Percentiles rank a stretch among this genome's conserved stretches.
Evolutionary conservation across 169 alveolate genomes (phyloP).

Genomic region (Plasmodium gaboni): DNA sequence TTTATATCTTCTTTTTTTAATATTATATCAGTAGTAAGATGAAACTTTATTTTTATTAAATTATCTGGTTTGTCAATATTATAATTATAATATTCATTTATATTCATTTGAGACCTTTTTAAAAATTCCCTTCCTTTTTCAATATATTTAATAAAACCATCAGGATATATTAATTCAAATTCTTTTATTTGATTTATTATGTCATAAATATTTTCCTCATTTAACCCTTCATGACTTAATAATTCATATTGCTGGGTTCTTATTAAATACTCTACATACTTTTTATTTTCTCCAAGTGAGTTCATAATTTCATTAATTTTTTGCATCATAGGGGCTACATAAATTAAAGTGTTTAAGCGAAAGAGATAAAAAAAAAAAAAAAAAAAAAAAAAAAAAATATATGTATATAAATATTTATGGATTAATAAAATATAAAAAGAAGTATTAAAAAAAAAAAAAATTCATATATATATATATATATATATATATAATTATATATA

Average conservation of each 20-base stretch:
- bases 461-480: too few relatives aligned
- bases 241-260: constrained; percentile 33
- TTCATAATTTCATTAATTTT: constrained; percentile 23
- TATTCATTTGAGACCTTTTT: constrained; percentile 33
- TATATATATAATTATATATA: too few relatives aligned
- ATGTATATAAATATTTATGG: neutral
- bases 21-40: neutral
- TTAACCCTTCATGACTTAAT: constrained; percentile 43
- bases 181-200: constrained; percentile 56
- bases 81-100: constrained; percentile 76
- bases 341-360: neutral
- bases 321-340: constrained; percentile 2
- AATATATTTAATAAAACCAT: constrained; percentile 89
- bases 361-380: neutral
- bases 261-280: constrained; percentile 19
- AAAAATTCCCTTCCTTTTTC: constrained; percentile 88
- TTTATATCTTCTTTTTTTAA: too few relatives aligned
- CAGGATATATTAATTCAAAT: constrained; percentile 59
- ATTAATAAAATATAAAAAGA: neutral
- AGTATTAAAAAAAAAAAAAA: too few relatives aligned
- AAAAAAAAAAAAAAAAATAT: neutral
- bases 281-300: constrained; percentile 19
- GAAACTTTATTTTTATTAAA: constrained; percentile 55
- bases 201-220: constrained; percentile 26
- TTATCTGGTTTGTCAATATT: constrained; percentile 82